These are phyloP conservation scores for Paramecium tetraurelia DNA, from an alignment of 73 alveolate species.

Conservation along the genomic window DNA sequence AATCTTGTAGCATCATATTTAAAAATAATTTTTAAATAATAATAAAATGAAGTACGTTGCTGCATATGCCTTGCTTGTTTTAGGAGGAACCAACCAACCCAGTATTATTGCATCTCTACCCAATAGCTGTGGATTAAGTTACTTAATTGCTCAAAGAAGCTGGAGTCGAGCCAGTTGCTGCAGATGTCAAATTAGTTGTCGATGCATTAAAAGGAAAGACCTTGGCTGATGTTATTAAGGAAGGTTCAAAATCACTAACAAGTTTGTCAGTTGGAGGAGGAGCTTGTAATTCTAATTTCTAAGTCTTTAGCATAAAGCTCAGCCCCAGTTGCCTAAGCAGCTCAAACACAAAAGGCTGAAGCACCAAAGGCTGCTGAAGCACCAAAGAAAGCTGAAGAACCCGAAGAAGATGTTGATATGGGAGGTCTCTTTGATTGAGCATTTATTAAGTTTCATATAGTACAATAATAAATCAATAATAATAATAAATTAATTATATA, in stretches of 20 bases:
- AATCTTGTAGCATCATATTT: constrained; percentile 23
- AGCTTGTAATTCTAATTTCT: neutral
- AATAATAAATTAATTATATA: neutral
- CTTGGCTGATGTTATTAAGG: constrained; percentile 35
- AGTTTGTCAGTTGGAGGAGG: constrained; percentile 30
- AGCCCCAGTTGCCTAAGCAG: constrained; percentile 43
- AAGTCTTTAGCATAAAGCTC: neutral
- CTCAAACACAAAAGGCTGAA: neutral
- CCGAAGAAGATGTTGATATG: constrained; percentile 91
- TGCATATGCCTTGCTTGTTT: constrained; percentile 49
- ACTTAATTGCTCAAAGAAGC: neutral
- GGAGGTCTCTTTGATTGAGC: constrained; percentile 92
- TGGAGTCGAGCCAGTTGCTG: constrained; percentile 29
- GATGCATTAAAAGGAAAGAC: constrained; percentile 32
- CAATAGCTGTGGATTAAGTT: constrained; percentile 1
- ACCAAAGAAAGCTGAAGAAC: constrained; percentile 67
- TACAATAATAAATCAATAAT: neutral
- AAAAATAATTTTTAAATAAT: constrained; percentile 39
- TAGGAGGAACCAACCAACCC: constrained; percentile 37
- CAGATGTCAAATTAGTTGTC: neutral
- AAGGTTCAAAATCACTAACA: neutral
- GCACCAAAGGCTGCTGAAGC: constrained; percentile 38
- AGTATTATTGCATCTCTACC: neutral
- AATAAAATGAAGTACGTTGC: constrained; percentile 50
- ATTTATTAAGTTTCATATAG: constrained; percentile 12